A percentile compares a stretch with the other conserved stretches of the same genome.
Conservation (phyloP, 768 basidiomycete genomes). For the Podaxis pistillaris region DNA sequence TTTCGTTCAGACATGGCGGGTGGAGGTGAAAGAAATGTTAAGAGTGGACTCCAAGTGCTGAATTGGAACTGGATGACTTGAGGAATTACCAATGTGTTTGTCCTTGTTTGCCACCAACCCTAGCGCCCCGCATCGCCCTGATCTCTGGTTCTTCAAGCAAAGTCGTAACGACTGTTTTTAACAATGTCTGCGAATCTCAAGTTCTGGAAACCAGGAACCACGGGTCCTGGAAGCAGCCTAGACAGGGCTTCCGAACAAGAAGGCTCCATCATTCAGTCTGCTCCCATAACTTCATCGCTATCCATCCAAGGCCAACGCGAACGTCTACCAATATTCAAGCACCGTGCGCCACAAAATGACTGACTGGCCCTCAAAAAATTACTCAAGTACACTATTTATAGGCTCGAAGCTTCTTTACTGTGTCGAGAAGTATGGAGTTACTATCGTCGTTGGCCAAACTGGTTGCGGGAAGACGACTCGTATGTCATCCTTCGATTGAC, state of each 20-base stretch:
- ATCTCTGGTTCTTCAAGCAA: no score
- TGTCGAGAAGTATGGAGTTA: slow-evolving; percentile 79
- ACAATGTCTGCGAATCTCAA: slow-evolving; percentile 48
- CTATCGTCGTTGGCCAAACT: slow-evolving; percentile 91
- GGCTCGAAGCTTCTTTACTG: slow-evolving; percentile 80
- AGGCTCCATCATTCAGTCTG: slow-evolving; percentile 66
- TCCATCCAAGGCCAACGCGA: slow-evolving; percentile 77
- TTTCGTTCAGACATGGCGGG: slow-evolving; percentile 80
- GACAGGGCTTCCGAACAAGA: slow-evolving; percentile 82
- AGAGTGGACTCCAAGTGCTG: not conserved
- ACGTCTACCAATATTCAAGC: slow-evolving; percentile 86
- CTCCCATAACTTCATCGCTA: slow-evolving; percentile 50
- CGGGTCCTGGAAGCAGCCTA: slow-evolving; percentile 81
- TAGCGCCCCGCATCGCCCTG: not conserved
- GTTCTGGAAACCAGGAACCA: slow-evolving; percentile 91
- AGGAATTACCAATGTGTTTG: not conserved
- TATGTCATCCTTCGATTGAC: slow-evolving; percentile 36
- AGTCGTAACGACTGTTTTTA: no score
- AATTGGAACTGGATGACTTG: not conserved
- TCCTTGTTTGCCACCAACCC: not conserved
- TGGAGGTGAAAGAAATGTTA: slow-evolving; percentile 15
- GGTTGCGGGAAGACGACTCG: slow-evolving; percentile 98
- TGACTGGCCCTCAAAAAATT: not conserved
- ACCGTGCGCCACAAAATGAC: slow-evolving; percentile 50
- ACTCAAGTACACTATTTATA: slow-evolving; percentile 29